Evolutionary conservation across 495 filamentous ascomycete species (phyloP).

Genomic region (Hypomontagnella monticulosa): DNA sequence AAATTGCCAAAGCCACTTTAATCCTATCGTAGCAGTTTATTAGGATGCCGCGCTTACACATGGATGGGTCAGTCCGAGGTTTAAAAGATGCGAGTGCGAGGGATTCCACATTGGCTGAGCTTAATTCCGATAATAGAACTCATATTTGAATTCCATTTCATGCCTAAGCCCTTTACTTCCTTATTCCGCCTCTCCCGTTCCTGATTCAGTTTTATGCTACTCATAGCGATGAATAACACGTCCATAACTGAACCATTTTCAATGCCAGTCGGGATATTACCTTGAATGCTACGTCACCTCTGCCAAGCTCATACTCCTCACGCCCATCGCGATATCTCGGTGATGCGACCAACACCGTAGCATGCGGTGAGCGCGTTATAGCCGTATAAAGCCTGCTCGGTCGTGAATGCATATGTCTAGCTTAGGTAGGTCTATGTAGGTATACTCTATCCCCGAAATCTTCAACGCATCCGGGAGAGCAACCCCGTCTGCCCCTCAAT

Average conservation of each 20-base stretch:
- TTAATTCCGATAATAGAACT: no score
- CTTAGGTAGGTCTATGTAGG: neutral
- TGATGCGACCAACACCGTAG: conserved; percentile 4
- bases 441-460: neutral
- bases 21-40: no score
- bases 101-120: no score
- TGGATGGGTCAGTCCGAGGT: no score
- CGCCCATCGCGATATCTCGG: conserved; percentile 1
- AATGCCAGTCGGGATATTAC: neutral
- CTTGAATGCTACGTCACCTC: conserved; percentile 7
- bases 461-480: neutral
- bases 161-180: no score
- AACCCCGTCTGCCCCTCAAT: neutral
- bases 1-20: no score
- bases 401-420: neutral
- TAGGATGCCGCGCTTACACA: no score
- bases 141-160: no score
- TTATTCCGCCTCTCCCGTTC: no score
- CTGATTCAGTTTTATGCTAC: neutral
- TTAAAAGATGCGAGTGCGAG: no score
- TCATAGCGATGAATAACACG: neutral
- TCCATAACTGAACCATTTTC: neutral
- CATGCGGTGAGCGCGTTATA: neutral
- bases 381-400: neutral
- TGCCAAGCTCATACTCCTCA: neutral